A percentile compares a stretch with the other conserved stretches of the same genome.
These are phyloP conservation scores for Podospora pseudopauciseta DNA, from an alignment of 495 filamentous ascomycete species.

Conservation along the genomic window DNA sequence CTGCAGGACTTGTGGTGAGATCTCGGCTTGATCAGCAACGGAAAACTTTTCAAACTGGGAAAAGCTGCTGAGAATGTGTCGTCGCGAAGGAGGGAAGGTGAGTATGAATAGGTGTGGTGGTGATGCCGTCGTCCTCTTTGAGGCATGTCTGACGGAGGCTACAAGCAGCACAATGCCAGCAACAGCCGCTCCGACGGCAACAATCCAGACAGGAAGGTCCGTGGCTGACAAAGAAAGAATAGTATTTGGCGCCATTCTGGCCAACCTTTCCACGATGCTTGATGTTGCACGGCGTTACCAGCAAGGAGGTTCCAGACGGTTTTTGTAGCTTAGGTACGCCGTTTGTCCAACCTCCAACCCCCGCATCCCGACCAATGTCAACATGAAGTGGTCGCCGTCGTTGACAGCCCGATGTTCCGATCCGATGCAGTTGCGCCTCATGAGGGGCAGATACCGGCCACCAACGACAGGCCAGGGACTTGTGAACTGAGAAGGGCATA, in stretches of 20 bases:
- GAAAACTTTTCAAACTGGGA: conserved; percentile 18
- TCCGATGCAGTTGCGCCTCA: background rate
- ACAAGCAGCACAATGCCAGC: background rate
- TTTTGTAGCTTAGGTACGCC: background rate
- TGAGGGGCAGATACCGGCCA: background rate
- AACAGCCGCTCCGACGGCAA: background rate
- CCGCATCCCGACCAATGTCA: background rate
- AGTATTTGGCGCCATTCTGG: background rate
- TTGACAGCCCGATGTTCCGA: background rate
- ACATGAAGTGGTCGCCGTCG: background rate
- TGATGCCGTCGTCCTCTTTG: background rate
- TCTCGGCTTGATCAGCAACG: background rate
- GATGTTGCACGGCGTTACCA: background rate
- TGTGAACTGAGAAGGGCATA: background rate
- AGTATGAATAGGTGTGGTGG: conserved; percentile 15
- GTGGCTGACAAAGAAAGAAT: background rate
- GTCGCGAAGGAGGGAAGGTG: conserved; percentile 29
- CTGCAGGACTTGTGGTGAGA: conserved; percentile 15
- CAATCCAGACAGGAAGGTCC: background rate
- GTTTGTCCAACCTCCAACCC: background rate
- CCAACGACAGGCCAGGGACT: background rate
- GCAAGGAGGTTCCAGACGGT: background rate
- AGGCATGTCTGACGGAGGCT: background rate
- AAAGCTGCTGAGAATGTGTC: conserved; percentile 40
- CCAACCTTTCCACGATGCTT: background rate